A percentile compares a stretch with the other conserved stretches of the same genome.
phyloP scores from a whole-genome alignment of 352 stramenopile species.

The Thalassiosira sp. region DNA sequence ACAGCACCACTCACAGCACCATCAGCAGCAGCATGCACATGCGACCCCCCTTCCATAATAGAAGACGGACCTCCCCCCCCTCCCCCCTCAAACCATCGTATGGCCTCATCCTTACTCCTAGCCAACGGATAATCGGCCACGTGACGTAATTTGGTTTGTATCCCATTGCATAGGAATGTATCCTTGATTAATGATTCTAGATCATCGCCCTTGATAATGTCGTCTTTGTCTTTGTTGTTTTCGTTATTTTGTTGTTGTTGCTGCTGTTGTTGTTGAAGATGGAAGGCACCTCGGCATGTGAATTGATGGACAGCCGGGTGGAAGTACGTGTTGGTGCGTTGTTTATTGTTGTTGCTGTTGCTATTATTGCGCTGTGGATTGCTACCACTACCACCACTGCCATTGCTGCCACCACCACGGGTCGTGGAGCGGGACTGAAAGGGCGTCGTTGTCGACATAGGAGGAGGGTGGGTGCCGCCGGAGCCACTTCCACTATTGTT shows the following conservation, averaged over 20 bases:
- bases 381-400: too few relatives aligned
- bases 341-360: background rate
- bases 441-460: background rate
- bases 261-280: slow-evolving; percentile 17
- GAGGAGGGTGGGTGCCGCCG: background rate
- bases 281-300: slow-evolving; percentile 40
- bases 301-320: slow-evolving; percentile 34
- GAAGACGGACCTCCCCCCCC: too few relatives aligned
- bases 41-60: too few relatives aligned
- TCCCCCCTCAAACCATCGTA: slow-evolving; percentile 36
- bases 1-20: background rate
- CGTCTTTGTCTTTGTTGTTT: too few relatives aligned
- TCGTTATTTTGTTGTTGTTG: background rate
- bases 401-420: too few relatives aligned
- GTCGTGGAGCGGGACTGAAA: background rate
- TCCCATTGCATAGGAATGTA: slow-evolving; percentile 32
- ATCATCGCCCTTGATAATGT: too few relatives aligned
- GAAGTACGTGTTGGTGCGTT: slow-evolving; percentile 22
- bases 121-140: slow-evolving; percentile 41
- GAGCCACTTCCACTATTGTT: too few relatives aligned
- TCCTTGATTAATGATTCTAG: slow-evolving; percentile 27
- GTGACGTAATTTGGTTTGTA: slow-evolving; percentile 30
- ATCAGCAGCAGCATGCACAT: background rate
- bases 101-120: slow-evolving; percentile 32
- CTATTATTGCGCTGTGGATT: too few relatives aligned